Evolutionary conservation across 1,284 basidiomycete genomes (phyloP), one percentile per base, ranked within the genome.

Genomic region (Grifola frondosa): DNA sequence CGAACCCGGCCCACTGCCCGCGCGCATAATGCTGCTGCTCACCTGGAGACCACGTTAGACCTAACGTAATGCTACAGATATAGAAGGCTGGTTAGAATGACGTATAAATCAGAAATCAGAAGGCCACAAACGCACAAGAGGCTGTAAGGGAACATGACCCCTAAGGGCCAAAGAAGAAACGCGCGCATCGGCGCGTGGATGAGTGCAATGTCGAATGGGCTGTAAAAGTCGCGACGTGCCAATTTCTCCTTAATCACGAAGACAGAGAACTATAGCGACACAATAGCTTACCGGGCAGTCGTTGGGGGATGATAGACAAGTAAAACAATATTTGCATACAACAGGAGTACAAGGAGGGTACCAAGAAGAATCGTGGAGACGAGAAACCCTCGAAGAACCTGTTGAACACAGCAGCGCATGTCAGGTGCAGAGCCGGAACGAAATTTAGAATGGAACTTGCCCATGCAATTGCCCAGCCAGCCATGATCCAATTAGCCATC

Each of bases 381-480:
- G 8, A 86, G 59, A 60, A 86, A 89, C 57, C 71, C 73, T 63
- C 78, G 69, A 37, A 87, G 69, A 3, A 82, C 66, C 81, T 84
- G 42, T 17, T 29, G 29, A n/a, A n/a, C n/a, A n/a, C 35, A 12
- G n/a, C 4, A 12, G 10, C 13, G 5, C 13, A 37, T 16, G 32
- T 25, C 20, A 30, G 34, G 13, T 10, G 23, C n/a, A 6, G 16
- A 16, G 17, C 13, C 17, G 6, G 6, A 16, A 29, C n/a, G 30
- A 13, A 21, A 38, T 24, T 22, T 3, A 10, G 24, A 20, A 31
- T 8, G 29, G 23, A 16, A 33, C 76, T 24, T 54, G 91, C 87
- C 79, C 87, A 94, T 50, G 84, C 71, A 30, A 94, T 77, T 0
- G 88, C 87, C 89, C 91, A 95, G 3, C 79, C 64, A 0, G 87